Conservation (phyloP, 768 basidiomycete species). For the Collybia sordida region DNA sequence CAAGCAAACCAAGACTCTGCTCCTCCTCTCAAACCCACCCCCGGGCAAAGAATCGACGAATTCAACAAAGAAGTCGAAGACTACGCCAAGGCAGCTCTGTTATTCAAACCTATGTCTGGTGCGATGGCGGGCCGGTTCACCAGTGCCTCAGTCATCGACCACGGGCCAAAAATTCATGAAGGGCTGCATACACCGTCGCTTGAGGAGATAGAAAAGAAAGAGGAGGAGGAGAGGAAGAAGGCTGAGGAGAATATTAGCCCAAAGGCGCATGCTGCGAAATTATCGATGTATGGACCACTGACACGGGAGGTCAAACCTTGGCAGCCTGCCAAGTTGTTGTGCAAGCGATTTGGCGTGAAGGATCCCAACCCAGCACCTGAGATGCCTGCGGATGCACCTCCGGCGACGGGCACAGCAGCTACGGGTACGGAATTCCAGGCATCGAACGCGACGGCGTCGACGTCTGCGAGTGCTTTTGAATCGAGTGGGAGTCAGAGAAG, state of each 20-base stretch:
- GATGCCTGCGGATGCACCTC: constrained; percentile 28
- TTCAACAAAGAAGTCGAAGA: constrained; percentile 84
- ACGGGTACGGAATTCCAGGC: constrained; percentile 17
- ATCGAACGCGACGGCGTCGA: constrained; percentile 10
- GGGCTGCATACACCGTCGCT: constrained; percentile 64
- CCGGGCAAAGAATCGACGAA: constrained; percentile 60
- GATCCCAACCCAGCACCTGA: constrained; percentile 73
- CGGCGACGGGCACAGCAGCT: constrained; percentile 9
- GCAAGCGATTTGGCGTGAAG: constrained; percentile 91
- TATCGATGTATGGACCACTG: constrained; percentile 89
- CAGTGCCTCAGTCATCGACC: constrained; percentile 71
- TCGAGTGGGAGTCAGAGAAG: constrained; percentile 13
- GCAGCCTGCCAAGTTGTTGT: constrained; percentile 83
- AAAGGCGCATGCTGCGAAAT: constrained; percentile 74
- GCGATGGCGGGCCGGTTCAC: constrained; percentile 97
- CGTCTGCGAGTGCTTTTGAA: constrained; percentile 6
- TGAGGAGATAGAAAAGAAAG: constrained; percentile 43
- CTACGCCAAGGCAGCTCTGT: constrained; percentile 81
- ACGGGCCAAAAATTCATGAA: constrained; percentile 58
- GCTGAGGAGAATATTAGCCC: constrained; percentile 68
- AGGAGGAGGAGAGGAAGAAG: constrained; percentile 38
- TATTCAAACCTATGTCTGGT: constrained; percentile 90
- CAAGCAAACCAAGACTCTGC: constrained; percentile 53
- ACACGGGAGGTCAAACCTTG: constrained; percentile 76
- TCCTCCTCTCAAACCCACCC: constrained; percentile 50